Evolutionary conservation across 352 stramenopile species (phyloP), one percentile per base, ranked within the genome.

Genomic region (Phytophthora crassamura): DNA sequence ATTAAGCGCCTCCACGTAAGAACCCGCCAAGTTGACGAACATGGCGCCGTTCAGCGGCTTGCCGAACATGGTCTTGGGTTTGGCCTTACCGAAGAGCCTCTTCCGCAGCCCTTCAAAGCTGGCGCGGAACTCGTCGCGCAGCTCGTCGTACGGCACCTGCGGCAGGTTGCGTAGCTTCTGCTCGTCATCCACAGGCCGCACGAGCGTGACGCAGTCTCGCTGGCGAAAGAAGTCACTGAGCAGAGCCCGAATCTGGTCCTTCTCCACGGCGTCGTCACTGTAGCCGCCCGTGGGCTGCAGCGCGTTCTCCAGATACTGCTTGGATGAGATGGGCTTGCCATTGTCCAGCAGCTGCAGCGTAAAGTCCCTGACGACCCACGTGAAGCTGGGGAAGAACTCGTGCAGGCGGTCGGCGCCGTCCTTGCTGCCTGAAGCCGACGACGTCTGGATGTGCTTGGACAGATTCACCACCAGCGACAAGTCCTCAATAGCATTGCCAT

Each of bases 291-390:
- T 78, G 1, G 90, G 84, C 66, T 96, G 83, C 34, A 97, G 72
- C 40, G 90, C 86, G 54, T 89, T 93, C 66, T 97, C 89, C 8
- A 97, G 65, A 59, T 97, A 97, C 61, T 97, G 86, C 43, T 90
- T 93, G 45, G 87, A 82, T 33, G 88, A 91, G 69, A 97, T 97
- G 22, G 80, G 80, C 70, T 93, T 92, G 46, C 90, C 89, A 33
- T 94, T 90, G 45, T 96, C 86, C 45, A 92, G 75, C 33, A 97
- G 60, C 59, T 93, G 82, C 33, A 97, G 72, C 38, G 89, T 93
- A 49, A 97, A 97, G 65, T 97, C 91, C 10, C 91, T 78, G 22
- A 97, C 86, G 53, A 97, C 85, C 91, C 91, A 97, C 64, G 94
- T 74, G 53, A 97, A 97, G 14, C 64, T 81, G 14, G 91, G 91